Percentiles rank a stretch among this genome's conserved stretches.
Evolutionary conservation across 1,284 basidiomycete species (phyloP).

Genomic region (Trichosporon sp.): DNA sequence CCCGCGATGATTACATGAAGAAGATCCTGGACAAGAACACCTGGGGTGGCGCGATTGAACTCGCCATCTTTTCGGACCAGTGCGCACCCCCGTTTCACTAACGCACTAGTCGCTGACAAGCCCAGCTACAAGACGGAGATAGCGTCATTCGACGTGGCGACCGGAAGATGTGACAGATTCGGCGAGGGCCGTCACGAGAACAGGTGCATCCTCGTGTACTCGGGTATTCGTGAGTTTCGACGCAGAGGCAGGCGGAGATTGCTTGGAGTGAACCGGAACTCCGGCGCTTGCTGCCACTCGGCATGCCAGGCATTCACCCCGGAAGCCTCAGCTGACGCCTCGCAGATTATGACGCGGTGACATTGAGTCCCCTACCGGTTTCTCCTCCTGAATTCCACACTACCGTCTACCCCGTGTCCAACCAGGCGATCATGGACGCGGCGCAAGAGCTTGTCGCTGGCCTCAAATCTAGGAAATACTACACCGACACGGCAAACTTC

Average conservation of each 20-base stretch:
- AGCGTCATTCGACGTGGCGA: constrained; percentile 84
- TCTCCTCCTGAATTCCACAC: constrained; percentile 84
- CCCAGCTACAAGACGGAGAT: constrained; percentile 75
- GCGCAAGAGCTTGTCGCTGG: constrained; percentile 71
- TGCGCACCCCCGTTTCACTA: constrained; percentile 31
- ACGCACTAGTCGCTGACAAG: constrained; percentile 3
- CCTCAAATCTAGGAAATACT: constrained; percentile 74
- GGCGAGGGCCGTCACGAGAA: constrained; percentile 61
- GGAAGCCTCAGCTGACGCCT: constrained; percentile 12
- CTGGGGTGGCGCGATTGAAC: constrained; percentile 94
- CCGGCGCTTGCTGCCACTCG: neutral
- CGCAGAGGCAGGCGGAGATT: neutral
- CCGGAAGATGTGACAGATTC: constrained; percentile 84
- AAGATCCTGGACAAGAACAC: constrained; percentile 75
- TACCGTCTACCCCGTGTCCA: constrained; percentile 71
- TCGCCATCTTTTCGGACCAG: constrained; percentile 76
- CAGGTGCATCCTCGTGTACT: constrained; percentile 73
- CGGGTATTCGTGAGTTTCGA: constrained; percentile 68
- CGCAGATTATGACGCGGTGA: constrained; percentile 79
- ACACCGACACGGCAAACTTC: constrained; percentile 88
- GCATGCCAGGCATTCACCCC: neutral
- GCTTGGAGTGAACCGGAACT: too few species aligned
- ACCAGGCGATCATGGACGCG: constrained; percentile 65
- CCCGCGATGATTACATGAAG: constrained; percentile 73
- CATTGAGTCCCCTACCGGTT: constrained; percentile 72